phyloP scores from a whole-genome alignment of 2,329 filamentous ascomycete species.

The Diplodia mutila region DNA sequence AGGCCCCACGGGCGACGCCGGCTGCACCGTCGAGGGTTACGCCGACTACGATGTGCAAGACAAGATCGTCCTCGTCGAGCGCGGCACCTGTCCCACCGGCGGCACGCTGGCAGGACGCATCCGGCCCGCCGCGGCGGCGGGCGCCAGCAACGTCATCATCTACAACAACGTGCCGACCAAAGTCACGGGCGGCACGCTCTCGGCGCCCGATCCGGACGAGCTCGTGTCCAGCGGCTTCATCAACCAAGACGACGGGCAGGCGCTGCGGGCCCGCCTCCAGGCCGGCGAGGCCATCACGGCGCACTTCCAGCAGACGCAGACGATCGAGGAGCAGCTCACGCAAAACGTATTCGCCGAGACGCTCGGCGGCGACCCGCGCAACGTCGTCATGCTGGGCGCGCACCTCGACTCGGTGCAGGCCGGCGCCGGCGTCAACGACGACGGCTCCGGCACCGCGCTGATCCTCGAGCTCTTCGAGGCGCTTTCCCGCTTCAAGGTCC shows the following conservation, averaged over 20 bases:
- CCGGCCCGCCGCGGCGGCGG: conserved; percentile 46
- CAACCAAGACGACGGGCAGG: conserved; percentile 49
- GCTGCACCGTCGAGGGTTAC: conserved; percentile 36
- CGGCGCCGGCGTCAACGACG: conserved; percentile 59
- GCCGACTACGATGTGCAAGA: conserved; percentile 43
- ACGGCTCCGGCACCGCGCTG: conserved; percentile 52
- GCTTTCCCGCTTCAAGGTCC: conserved; percentile 60
- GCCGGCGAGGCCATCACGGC: conserved; percentile 47
- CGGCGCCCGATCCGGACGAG: conserved; percentile 41
- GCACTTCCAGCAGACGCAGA: conserved; percentile 51
- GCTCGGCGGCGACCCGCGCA: conserved; percentile 60
- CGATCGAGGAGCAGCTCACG: conserved; percentile 57
- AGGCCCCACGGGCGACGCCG: conserved; percentile 46
- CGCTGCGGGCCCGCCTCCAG: conserved; percentile 45
- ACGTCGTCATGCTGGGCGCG: conserved; percentile 40
- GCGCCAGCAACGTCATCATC: conserved; percentile 48
- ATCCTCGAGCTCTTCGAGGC: conserved; percentile 66
- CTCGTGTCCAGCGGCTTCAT: conserved; percentile 48
- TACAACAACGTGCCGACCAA: conserved; percentile 45
- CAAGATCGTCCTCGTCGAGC: conserved; percentile 49
- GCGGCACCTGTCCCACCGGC: conserved; percentile 47
- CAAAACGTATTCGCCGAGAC: conserved; percentile 68
- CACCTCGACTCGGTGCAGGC: conserved; percentile 42
- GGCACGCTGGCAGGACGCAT: conserved; percentile 47
- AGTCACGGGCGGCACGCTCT: conserved; percentile 47